Base-by-base conservation (phyloP, 176 grass and related monocot species). In the maize (Zea mays) region DNA sequence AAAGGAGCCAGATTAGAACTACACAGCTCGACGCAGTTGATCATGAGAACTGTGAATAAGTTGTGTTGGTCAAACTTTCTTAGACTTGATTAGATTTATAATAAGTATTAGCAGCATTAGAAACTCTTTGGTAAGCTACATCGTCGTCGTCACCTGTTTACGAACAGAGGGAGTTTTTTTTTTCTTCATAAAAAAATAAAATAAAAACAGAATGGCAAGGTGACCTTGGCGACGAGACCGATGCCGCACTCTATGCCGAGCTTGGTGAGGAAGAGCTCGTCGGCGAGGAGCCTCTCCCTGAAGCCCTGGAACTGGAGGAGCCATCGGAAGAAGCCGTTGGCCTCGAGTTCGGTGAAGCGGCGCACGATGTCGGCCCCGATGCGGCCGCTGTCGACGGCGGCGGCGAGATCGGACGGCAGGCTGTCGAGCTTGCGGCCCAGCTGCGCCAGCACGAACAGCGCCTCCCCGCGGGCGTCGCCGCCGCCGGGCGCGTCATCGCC, bases 201-300 rank as follows among this genome's bases (percentile, higher is more conserved):
- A 52, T 1, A 41, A 14, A 27, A 10, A 41, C 6, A 0, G 1
- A 8, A 5, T 4, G 15, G 5, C 12, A 33, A 1, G 5, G 7
- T 42, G 40, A 77, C 94, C 84, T 93, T 97, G 8, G 91, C 90
- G 75, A 97, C 79, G 76, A 93, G 77, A 3, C 94, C 94, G 47
- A 97, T 87, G 76, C 88, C 86, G 2, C 82, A 88, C 80, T 97
- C 94, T 73, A 97, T 97, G 75, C 8, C 86, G 49, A 97, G 68
- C 86, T 97, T 97, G 40, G 94, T 81, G 12, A 97, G 84, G 85
- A 97, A 97, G 79, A 97, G 89, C 36, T 97, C 91, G 59, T 97
- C 94, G 11, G 94, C 94, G 42, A 97, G 78, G 43, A 97, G 85
- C 55, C 92, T 84, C 84, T 95, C 92, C 81, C 87, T 87, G 81